A percentile compares a stretch with the other conserved stretches of the same genome.
Evolutionary conservation across 2,329 filamentous ascomycete genomes (phyloP).

Genomic region (Cylindrodendrum hubeiense): DNA sequence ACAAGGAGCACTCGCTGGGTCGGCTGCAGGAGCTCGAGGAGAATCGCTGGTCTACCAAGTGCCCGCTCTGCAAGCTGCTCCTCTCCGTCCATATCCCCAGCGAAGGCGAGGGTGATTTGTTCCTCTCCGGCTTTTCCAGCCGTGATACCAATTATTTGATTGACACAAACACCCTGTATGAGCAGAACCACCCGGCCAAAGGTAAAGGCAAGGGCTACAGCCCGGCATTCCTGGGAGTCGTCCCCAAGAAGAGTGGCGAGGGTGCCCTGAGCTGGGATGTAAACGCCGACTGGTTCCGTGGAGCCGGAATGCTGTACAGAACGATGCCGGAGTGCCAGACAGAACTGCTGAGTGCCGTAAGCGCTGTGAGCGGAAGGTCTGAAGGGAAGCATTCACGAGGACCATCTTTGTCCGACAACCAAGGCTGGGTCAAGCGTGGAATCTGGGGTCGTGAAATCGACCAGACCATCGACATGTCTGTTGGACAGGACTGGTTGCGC

Average conservation of each 20-base stretch:
- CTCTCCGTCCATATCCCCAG: constrained; percentile 49
- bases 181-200: constrained; percentile 47
- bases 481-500: constrained; percentile 49
- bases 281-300: constrained; percentile 49
- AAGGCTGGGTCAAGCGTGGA: constrained; percentile 46
- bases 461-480: constrained; percentile 44
- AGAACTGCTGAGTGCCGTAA: constrained; percentile 41
- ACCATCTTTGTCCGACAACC: constrained; percentile 33
- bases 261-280: constrained; percentile 47
- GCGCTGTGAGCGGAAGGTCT: constrained; percentile 27
- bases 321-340: constrained; percentile 43
- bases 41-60: constrained; percentile 49
- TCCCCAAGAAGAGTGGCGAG: constrained; percentile 48
- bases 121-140: constrained; percentile 50
- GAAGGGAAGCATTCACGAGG: constrained; percentile 36
- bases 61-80: constrained; percentile 51
- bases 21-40: constrained; percentile 47
- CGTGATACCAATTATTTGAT: constrained; percentile 52
- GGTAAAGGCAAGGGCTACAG: constrained; percentile 45
- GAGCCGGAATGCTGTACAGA: constrained; percentile 50
- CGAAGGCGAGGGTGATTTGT: constrained; percentile 46
- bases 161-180: constrained; percentile 47
- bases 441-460: constrained; percentile 51
- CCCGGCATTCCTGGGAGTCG: constrained; percentile 48
- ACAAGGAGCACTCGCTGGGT: constrained; percentile 46